Base-by-base conservation (phyloP, 805 yeast genomes). In the Cyberlindnera amylophila region DNA sequence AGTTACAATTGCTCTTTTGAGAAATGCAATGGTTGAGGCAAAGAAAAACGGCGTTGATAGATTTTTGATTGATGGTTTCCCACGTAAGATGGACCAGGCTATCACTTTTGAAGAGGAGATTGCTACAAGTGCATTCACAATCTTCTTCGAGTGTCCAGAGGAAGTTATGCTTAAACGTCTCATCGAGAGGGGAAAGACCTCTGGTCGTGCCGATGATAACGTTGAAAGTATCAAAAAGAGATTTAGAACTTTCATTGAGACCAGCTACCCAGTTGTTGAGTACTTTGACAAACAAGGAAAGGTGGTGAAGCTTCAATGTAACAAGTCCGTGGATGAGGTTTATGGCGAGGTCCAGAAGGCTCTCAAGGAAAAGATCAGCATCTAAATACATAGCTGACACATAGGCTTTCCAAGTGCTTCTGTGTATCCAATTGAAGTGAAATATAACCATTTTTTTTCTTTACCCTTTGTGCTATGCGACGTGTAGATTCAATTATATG, bases 71-170 rank as follows among this genome's bases (percentile, higher is more conserved):
- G 99, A 91, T 63, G 99, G 99, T 0, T 91, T 93, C 75, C 99
- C 99, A 37, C 78, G 98, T 62, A 88, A 90, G 63, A 91, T 93
- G 97, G 98, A 93, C 66, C 99, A 91, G 70, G 98, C 98, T 0
- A 46, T 84, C 32, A 85, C 91, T n/a, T 91, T 91, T 62, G 98
- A 91, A 67, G 79, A 84, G 31, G 70, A 78, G 59, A 72, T 81
- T 54, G 93, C 80, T 56, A 82, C 73, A 63, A 82, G 86, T 49
- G 70, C 79, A 19, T 77, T 83, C 64, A 79, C 86, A 2, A 68
- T 86, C 32, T 86, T 82, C 65, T 86, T 86, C 57, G 89, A 85
- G 51, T 86, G 95, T 62, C 86, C 91, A 1, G 93, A 85, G 63
- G 59, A 67, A 32, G 85, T 87, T 41, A 90, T 91, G 97, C 71